Base-by-base conservation (phyloP, 2,329 filamentous ascomycete species). In the Fusarium haematococcum region DNA sequence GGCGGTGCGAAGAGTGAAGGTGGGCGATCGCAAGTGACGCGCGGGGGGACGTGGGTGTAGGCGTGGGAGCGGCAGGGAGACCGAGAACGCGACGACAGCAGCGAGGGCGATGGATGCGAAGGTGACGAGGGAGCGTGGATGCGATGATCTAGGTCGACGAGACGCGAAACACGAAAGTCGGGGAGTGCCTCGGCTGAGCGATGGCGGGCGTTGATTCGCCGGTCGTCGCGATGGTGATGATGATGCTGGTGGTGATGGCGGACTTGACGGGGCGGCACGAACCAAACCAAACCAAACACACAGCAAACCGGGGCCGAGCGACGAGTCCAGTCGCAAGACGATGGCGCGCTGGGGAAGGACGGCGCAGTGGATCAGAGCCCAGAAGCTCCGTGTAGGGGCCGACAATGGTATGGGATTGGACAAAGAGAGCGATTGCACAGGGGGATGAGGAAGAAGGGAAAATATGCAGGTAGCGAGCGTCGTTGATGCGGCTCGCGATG, bases 291-390 rank as follows among this genome's bases (percentile, higher is more conserved):
- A 67, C 61, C 61, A 71, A 68, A 60, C 68, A 71, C 59, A 62
- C 39, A 73, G 61, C 68, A 56, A 60, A 65, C 68, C 65, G 68
- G 68, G 61, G 63, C 66, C 68, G 62, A 71, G 65, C 59, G 59
- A 43, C 41, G 41, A 43, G 41, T 43, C 41, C 41, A 48, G 56
- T 62, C 54, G 63, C 61, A 59, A 63, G 63, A 62, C 50, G 52
- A 65, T 69, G 62, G 71, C 75, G 70, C 63, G 67, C 63, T 56
- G 54, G 58, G 59, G 52, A 37, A 68, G 59, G 56, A 60, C 59
- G 64, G 57, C 65, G 70, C 67, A 74, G 75, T 75, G 76, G 75
- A 77, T 75, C 75, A 71, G 75, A 76, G 72, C 68, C 69, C 65
- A 69, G 63, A 63, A 77, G 72, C 75, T 77, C 72, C 60, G 72